Conservation (phyloP, 805 yeast genomes). For the Lipomyces kockii region DNA sequence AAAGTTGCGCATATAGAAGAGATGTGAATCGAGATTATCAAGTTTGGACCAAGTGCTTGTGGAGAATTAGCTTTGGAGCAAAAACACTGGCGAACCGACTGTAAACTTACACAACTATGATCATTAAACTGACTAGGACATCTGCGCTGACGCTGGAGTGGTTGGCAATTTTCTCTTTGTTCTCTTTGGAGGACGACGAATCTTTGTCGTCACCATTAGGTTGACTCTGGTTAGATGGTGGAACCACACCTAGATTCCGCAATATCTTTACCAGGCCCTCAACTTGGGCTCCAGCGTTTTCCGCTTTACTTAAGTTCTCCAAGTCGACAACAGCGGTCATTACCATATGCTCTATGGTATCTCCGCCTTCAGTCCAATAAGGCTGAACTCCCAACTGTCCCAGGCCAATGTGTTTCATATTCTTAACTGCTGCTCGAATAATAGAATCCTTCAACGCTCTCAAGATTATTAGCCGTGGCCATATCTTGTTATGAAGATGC, state of each 20-base stretch:
- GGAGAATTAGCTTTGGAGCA: not conserved
- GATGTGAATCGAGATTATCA: conserved; percentile 61
- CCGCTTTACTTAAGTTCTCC: conserved; percentile 48
- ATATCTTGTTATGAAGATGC: conserved; percentile 66
- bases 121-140: conserved; percentile 51
- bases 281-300: conserved; percentile 42
- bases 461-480: conserved; percentile 54
- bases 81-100: not conserved
- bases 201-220: conserved; percentile 20
- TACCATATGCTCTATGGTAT: conserved; percentile 52
- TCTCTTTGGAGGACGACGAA: conserved; percentile 35
- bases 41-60: conserved; percentile 55
- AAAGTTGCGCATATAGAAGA: conserved; percentile 68
- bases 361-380: conserved; percentile 41
- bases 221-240: conserved; percentile 35
- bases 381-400: conserved; percentile 52
- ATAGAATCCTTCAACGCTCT: conserved; percentile 40
- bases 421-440: conserved; percentile 39
- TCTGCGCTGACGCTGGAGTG: conserved; percentile 37
- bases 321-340: conserved; percentile 58
- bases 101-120: conserved; percentile 64
- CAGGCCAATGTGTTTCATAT: conserved; percentile 46
- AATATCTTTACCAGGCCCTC: conserved; percentile 46
- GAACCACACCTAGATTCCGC: conserved; percentile 33
- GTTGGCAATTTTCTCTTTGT: conserved; percentile 18